Evolutionary conservation across 192 early-diverging fungal species (phyloP).

Genomic region (Backusella liffmaniae): DNA sequence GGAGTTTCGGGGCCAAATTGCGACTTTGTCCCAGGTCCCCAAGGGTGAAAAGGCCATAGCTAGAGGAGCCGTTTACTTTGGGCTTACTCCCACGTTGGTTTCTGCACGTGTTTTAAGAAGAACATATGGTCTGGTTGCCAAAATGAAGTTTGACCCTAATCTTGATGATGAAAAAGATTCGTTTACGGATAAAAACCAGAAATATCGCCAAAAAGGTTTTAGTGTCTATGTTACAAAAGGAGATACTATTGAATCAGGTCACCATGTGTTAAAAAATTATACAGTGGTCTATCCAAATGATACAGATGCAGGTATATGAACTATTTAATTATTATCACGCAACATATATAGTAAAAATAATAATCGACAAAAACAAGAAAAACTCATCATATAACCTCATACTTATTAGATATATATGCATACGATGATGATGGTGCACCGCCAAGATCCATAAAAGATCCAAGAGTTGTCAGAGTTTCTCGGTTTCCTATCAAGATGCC

Average conservation of each 20-base stretch:
- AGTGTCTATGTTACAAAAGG: slow-evolving; percentile 37
- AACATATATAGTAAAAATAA: background rate
- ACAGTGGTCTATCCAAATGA: slow-evolving; percentile 37
- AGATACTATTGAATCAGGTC: slow-evolving; percentile 39
- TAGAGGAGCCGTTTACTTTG: slow-evolving; percentile 49
- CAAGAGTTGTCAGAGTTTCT: background rate
- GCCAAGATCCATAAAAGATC: background rate
- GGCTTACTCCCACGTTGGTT: slow-evolving; percentile 40
- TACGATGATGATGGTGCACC: slow-evolving; percentile 27
- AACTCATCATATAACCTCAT: background rate
- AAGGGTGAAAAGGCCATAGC: slow-evolving; percentile 42
- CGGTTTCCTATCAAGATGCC: background rate
- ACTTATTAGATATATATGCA: slow-evolving; percentile 27
- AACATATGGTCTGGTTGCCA: slow-evolving; percentile 46
- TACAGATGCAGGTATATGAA: slow-evolving; percentile 30
- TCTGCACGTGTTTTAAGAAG: slow-evolving; percentile 47
- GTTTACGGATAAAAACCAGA: slow-evolving; percentile 40
- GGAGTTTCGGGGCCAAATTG: slow-evolving; percentile 37
- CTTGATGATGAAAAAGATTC: slow-evolving; percentile 42
- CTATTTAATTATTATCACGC: background rate
- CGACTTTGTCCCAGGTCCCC: slow-evolving; percentile 34
- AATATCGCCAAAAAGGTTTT: slow-evolving; percentile 27
- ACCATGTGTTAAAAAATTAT: slow-evolving; percentile 46
- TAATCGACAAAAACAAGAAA: too few species aligned
- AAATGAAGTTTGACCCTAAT: slow-evolving; percentile 43